phyloP scores from a whole-genome alignment of 768 basidiomycete species.

The Agrocybe praecox region DNA sequence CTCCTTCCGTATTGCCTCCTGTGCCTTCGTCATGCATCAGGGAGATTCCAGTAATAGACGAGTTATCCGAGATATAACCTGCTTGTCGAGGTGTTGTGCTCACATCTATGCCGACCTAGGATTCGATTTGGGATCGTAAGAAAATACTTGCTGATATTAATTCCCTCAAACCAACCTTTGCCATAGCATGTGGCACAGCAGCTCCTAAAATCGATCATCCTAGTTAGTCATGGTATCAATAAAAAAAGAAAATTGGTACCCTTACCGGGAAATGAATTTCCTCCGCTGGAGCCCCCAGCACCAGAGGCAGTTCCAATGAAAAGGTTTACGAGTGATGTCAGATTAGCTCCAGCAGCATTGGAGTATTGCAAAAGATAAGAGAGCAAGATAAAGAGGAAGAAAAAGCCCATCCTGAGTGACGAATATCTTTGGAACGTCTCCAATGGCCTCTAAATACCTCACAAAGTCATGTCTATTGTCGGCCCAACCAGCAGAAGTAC shows the following conservation, averaged over 20 bases:
- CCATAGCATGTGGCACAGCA: constrained; percentile 54
- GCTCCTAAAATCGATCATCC: constrained; percentile 27
- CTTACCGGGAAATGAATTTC: constrained; percentile 51
- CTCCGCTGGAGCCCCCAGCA: constrained; percentile 45
- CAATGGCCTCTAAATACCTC: background rate
- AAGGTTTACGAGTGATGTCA: constrained; percentile 50
- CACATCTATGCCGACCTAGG: constrained; percentile 52
- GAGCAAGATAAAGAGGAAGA: background rate
- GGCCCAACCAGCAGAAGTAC: background rate
- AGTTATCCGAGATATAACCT: constrained; percentile 51
- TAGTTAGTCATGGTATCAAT: background rate
- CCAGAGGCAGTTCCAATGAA: constrained; percentile 54
- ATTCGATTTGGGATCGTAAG: background rate
- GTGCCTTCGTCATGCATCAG: constrained; percentile 59
- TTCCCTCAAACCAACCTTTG: constrained; percentile 34
- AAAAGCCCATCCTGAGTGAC: background rate
- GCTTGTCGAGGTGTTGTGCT: constrained; percentile 51
- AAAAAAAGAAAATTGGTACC: background rate
- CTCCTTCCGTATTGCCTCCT: constrained; percentile 51
- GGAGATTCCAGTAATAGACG: constrained; percentile 45
- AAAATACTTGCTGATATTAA: background rate
- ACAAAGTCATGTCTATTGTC: background rate
- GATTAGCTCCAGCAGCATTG: constrained; percentile 19
- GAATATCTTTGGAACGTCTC: background rate
- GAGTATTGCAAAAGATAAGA: background rate